A percentile compares a stretch with the other conserved stretches of the same genome.
phyloP scores from a whole-genome alignment of 2,329 filamentous ascomycete genomes.

The Fusarium duplospermum region DNA sequence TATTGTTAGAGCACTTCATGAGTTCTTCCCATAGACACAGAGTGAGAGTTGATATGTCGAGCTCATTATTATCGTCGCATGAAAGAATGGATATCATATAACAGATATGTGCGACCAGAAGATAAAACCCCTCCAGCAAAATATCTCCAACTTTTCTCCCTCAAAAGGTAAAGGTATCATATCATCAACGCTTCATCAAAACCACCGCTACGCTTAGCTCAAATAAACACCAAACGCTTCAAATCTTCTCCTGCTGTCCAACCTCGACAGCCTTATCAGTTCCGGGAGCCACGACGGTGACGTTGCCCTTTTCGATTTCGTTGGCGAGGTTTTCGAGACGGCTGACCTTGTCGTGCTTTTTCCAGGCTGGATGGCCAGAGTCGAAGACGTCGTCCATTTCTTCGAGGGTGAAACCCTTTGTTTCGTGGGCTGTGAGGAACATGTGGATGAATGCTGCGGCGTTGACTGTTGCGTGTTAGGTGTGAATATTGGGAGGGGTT shows the following conservation, averaged over 20 bases:
- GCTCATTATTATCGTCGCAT: background rate
- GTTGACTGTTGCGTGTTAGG: constrained; percentile 59
- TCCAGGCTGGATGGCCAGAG: constrained; percentile 69
- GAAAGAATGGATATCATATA: background rate
- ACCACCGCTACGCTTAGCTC: background rate
- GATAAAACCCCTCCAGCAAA: background rate
- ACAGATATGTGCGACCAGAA: background rate
- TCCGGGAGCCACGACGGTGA: constrained; percentile 50
- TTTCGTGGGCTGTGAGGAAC: constrained; percentile 72
- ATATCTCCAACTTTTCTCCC: background rate
- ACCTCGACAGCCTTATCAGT: background rate
- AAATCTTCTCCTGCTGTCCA: background rate
- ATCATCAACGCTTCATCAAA: background rate
- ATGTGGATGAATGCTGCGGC: constrained; percentile 75
- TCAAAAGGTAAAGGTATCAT: background rate
- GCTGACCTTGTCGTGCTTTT: constrained; percentile 55
- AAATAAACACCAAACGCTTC: background rate
- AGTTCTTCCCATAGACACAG: background rate
- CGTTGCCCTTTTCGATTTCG: constrained; percentile 60
- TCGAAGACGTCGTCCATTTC: constrained; percentile 82
- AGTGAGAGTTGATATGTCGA: background rate
- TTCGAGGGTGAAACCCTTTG: constrained; percentile 79
- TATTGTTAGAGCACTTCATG: background rate
- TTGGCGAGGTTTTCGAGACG: constrained; percentile 59
- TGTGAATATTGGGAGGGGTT: no score